Conservation (phyloP, 108 stramenopile species). For the Skeletonema tropicum region DNA sequence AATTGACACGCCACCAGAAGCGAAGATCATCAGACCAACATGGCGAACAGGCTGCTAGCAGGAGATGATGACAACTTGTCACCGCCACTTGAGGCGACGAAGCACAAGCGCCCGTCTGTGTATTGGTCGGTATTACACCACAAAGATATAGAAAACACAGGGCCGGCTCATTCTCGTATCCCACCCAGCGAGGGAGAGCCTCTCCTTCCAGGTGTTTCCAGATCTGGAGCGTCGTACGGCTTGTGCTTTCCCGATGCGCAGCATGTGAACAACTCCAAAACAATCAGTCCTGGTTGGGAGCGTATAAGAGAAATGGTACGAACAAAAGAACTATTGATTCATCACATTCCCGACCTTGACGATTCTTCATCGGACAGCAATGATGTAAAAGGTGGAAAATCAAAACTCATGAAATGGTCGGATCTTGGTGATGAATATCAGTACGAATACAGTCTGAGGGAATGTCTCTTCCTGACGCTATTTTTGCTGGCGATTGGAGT, state of each 20-base stretch:
- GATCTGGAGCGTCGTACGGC: not conserved
- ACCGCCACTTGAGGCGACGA: not conserved
- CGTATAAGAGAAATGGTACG: not conserved
- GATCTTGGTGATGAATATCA: not conserved
- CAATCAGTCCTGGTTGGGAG: not conserved
- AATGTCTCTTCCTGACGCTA: not conserved
- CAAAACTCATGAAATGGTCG: not conserved
- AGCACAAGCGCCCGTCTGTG: not conserved
- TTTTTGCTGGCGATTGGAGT: not conserved
- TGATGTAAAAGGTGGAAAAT: not conserved
- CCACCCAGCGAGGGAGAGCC: not conserved
- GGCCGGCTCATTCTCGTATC: not conserved
- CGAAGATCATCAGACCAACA: not conserved
- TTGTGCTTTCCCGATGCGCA: not conserved
- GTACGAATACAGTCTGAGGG: not conserved
- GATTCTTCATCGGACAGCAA: not conserved
- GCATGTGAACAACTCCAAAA: not conserved
- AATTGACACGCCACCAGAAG: too few relatives aligned
- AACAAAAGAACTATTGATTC: not conserved
- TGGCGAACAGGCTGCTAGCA: not conserved
- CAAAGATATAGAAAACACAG: conserved; percentile 5
- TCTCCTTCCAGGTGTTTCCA: not conserved
- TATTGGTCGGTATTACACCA: conserved; percentile 30
- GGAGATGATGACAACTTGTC: not conserved
- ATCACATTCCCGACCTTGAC: not conserved